Conservation (phyloP, 352 stramenopile genomes). For the Pythium grandisporangium region DNA sequence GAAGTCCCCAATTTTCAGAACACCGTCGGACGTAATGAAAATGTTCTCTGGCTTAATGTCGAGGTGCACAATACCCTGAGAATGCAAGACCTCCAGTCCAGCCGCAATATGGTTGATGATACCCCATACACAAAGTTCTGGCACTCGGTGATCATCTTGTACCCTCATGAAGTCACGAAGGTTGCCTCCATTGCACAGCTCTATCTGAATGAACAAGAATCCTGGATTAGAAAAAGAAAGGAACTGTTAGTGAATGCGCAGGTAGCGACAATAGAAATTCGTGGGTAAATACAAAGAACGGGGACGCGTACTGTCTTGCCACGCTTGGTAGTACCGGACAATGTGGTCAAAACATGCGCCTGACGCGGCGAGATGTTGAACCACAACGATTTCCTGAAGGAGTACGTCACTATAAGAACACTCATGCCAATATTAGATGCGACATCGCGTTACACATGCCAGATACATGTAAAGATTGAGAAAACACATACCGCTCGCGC, state of each 20-base stretch:
- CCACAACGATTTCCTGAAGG: constrained; percentile 51
- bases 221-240: constrained; percentile 16
- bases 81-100: constrained; percentile 87
- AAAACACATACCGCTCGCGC: constrained; percentile 41
- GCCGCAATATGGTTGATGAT: constrained; percentile 63
- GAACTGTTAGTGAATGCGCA: too few relatives aligned
- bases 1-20: constrained; percentile 89
- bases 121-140: constrained; percentile 58
- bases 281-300: too few relatives aligned
- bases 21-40: constrained; percentile 66
- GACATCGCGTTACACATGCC: not conserved
- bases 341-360: constrained; percentile 71
- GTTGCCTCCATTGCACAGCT: constrained; percentile 87
- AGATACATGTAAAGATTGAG: not conserved
- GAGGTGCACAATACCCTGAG: constrained; percentile 87
- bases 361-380: constrained; percentile 27
- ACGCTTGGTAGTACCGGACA: constrained; percentile 93
- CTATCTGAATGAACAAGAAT: constrained; percentile 91
- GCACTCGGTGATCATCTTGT: constrained; percentile 19
- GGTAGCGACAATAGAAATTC: too few relatives aligned
- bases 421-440: too few relatives aligned
- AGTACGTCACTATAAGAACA: constrained; percentile 31
- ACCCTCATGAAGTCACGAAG: constrained; percentile 61
- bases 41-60: constrained; percentile 98
- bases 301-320: constrained; percentile 79